Evolutionary conservation across 2,329 filamentous ascomycete species (phyloP).

Genomic region (Colletotrichum camelliae): DNA sequence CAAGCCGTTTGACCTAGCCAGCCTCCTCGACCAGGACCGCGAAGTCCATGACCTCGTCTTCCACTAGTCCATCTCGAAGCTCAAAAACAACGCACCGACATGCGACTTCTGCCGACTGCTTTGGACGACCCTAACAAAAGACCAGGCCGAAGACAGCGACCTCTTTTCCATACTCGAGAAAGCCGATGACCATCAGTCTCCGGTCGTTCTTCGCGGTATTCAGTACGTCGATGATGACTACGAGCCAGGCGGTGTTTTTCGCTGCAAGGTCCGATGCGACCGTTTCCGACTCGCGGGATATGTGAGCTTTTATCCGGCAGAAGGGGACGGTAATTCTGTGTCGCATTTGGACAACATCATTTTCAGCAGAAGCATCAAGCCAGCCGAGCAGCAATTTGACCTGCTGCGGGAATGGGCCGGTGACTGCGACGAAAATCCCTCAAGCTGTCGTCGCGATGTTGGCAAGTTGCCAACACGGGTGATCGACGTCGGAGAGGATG

Average conservation of each 20-base stretch:
- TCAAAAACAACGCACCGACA: accelerated
- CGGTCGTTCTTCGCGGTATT: neutral
- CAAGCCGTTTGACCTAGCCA: neutral
- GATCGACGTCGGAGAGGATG: neutral
- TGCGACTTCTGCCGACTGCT: neutral
- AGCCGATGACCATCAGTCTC: neutral
- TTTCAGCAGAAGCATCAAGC: neutral
- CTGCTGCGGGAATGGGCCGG: neutral
- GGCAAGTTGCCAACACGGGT: neutral
- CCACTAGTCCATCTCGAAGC: neutral
- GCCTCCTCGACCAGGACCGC: neutral
- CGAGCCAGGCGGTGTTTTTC: neutral
- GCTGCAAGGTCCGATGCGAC: neutral
- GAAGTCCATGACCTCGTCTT: neutral
- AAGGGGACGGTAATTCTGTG: accelerated
- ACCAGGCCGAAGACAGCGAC: neutral
- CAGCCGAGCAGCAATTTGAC: neutral
- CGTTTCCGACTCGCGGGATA: neutral
- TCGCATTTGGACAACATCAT: neutral
- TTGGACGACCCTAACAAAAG: neutral
- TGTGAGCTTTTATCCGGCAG: neutral
- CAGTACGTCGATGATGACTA: neutral
- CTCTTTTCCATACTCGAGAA: accelerated
- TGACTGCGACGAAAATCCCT: neutral
- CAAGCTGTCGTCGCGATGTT: neutral